These are phyloP conservation scores for Psilocybe cubensis DNA, from an alignment of 768 basidiomycete genomes.

Conservation along the genomic window DNA sequence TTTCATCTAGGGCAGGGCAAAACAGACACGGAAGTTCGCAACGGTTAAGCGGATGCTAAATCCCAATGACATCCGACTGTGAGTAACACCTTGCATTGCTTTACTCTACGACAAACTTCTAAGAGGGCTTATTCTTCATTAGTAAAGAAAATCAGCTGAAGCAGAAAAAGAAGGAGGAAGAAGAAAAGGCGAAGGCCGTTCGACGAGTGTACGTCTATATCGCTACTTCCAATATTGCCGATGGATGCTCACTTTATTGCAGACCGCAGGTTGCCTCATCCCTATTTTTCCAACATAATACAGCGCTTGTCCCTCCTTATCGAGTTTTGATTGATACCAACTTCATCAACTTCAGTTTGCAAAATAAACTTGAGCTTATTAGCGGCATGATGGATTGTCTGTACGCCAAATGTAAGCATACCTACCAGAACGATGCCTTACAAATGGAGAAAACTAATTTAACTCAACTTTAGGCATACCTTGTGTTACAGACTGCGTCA, in stretches of 20 bases:
- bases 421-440: not conserved
- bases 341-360: constrained; percentile 98
- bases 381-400: constrained; percentile 99
- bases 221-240: constrained; percentile 12
- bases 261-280: constrained; percentile 90
- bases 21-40: constrained; percentile 95
- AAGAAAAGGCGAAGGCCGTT: constrained; percentile 76
- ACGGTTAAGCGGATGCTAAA: constrained; percentile 92
- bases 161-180: constrained; percentile 83
- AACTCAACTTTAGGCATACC: constrained; percentile 75
- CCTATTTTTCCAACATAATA: constrained; percentile 93
- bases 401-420: constrained; percentile 86
- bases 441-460: not conserved
- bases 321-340: constrained; percentile 98
- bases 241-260: not conserved
- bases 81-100: constrained; percentile 30
- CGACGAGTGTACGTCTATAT: constrained; percentile 70
- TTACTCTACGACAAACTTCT: constrained; percentile 2
- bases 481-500: constrained; percentile 98
- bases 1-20: constrained; percentile 73
- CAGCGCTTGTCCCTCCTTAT: constrained; percentile 95
- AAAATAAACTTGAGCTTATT: constrained; percentile 95
- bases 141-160: constrained; percentile 96
- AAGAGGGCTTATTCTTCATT: constrained; percentile 7
- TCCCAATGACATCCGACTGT: constrained; percentile 93